Conservation (phyloP, 345 rosid species). For the Carallia brachiata region DNA sequence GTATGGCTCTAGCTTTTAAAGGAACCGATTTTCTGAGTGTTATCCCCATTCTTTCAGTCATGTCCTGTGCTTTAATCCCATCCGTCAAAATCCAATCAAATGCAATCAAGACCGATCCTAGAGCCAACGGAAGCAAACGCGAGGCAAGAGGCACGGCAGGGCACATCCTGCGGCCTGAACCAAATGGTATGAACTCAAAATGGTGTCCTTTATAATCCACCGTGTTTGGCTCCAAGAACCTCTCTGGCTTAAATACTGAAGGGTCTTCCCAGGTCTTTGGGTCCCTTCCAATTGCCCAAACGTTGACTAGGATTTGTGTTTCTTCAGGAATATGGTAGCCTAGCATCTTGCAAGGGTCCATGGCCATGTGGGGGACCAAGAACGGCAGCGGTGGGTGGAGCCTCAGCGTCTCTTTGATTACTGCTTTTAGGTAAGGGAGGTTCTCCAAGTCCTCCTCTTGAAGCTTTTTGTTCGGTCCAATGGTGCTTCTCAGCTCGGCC, state of each 20-base stretch:
- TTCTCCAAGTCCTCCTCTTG: slow-evolving; percentile 52
- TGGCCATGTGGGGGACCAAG: slow-evolving; percentile 81
- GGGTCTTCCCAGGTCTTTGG: slow-evolving; percentile 62
- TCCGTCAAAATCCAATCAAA: slow-evolving; percentile 61
- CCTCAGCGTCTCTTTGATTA: slow-evolving; percentile 70
- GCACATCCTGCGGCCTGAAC: slow-evolving; percentile 85
- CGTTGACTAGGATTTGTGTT: slow-evolving; percentile 70
- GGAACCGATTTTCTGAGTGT: slow-evolving; percentile 62
- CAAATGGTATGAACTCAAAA: slow-evolving; percentile 73
- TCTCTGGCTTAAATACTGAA: slow-evolving; percentile 55
- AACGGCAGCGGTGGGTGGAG: slow-evolving; percentile 81
- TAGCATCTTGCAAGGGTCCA: slow-evolving; percentile 51
- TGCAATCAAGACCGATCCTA: slow-evolving; percentile 56
- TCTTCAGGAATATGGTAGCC: slow-evolving; percentile 63
- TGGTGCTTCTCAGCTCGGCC: slow-evolving; percentile 43
- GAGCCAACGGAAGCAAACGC: slow-evolving; percentile 55
- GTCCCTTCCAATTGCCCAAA: slow-evolving; percentile 63
- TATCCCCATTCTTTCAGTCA: slow-evolving; percentile 64
- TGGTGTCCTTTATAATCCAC: slow-evolving; percentile 62
- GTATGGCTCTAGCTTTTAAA: slow-evolving; percentile 54
- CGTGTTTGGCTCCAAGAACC: slow-evolving; percentile 43
- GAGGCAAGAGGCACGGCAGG: slow-evolving; percentile 72
- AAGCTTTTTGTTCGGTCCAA: slow-evolving; percentile 36
- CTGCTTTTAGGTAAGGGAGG: slow-evolving; percentile 67
- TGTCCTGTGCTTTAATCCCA: slow-evolving; percentile 48